A percentile compares a stretch with the other conserved stretches of the same genome.
Evolutionary conservation across 345 rosid genomes (phyloP).

Genomic region (Hibiscus mutabilis): DNA sequence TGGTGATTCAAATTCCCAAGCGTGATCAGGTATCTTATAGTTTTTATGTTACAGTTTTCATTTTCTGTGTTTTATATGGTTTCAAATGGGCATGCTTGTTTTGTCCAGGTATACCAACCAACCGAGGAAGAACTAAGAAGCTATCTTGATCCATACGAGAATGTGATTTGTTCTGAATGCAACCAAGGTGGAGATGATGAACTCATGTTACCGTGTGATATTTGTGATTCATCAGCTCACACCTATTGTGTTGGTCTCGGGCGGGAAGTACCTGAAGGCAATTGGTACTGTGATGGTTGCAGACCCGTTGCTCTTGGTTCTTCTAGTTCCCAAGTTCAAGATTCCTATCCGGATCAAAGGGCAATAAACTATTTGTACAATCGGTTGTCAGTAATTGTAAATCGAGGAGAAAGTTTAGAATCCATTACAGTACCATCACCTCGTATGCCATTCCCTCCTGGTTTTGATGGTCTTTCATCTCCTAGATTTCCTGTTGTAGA

Average conservation of each 20-base stretch:
- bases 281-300: conserved; percentile 96
- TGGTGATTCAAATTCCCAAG: conserved; percentile 65
- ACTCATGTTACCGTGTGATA: conserved; percentile 92
- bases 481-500: conserved; percentile 56
- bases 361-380: conserved; percentile 32
- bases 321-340: conserved; percentile 52
- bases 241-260: conserved; percentile 97
- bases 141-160: conserved; percentile 90
- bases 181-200: conserved; percentile 94
- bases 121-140: conserved; percentile 94
- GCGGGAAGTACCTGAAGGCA: conserved; percentile 90
- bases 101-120: conserved; percentile 85
- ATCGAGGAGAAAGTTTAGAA: conserved; percentile 46
- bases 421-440: conserved; percentile 45
- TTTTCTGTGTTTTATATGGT: conserved; percentile 4
- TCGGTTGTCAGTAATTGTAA: conserved; percentile 38
- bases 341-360: conserved; percentile 45
- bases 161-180: conserved; percentile 84
- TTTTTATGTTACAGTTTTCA: not conserved
- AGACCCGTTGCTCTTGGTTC: conserved; percentile 81
- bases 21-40: conserved; percentile 77
- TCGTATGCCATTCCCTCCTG: conserved; percentile 33
- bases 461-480: conserved; percentile 48
- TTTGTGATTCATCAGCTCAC: conserved; percentile 98
- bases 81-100: conserved; percentile 13